Base-by-base conservation (phyloP, 805 yeast genomes). In the Pichia occidentalis region DNA sequence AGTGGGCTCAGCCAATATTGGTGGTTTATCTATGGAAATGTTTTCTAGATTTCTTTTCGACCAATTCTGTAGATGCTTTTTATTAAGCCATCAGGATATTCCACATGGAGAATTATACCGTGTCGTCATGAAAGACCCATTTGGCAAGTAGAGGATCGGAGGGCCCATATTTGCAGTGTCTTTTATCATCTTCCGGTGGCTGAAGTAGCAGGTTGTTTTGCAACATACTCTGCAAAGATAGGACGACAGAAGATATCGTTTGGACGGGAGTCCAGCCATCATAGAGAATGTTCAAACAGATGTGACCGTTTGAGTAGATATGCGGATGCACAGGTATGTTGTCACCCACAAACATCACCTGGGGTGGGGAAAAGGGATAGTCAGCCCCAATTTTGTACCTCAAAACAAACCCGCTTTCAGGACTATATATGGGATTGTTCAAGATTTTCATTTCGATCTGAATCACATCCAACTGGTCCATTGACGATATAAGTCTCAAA, bases 261-360 rank as follows among this genome's bases (percentile, higher is more conserved):
- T 76, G 75, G 0, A 77, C 78, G 0, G 85, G 84, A 0, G 82
- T 66, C 85, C 85, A 79, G 29, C 71, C 80, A 14, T 67, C 68
- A 3, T 82, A 85, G 25, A 81, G 57, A 2, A 82, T 58, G 49
- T 81, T 75, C 16, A 81, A 60, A 52, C 90, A 81, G n/a, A 81
- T 81, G 49, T 82, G 88, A 1, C 88, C 90, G 50, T 82, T 82
- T 23, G 80, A 70, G 51, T 81, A 81, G 3, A 81, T 66, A 51
- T 81, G 90, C 0, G 90, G 90, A 51, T 81, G 87, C 3, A 79
- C 48, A 1, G 90, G 90, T 4, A 81, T 69, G 34, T 43, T 45
- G 2, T 30, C 17, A 2, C 48, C 48, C 2, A 39, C 28, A 19
- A 44, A 44, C 2, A 23, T 19, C 1, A 44, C 40, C 4, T 26